Conservation (phyloP, 306 rosid genomes). For the Vigna hirtella region DNA sequence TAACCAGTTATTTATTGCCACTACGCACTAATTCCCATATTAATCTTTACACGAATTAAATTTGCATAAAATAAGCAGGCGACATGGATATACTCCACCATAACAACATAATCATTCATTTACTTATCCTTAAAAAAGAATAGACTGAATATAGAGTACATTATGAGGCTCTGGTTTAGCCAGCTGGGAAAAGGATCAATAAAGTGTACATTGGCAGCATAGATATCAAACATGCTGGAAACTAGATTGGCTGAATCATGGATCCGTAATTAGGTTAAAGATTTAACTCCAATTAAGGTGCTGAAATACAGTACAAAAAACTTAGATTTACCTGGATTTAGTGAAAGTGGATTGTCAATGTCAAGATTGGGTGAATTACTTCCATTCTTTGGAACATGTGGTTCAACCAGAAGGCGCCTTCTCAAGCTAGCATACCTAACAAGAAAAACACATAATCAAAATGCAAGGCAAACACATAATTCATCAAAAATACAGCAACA, state of each 20-base stretch:
- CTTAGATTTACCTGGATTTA: conserved; percentile 79
- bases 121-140: neutral
- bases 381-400: conserved; percentile 78
- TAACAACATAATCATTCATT: conserved; percentile 2
- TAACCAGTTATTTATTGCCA: neutral
- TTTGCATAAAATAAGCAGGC: conserved; percentile 25
- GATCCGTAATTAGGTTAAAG: conserved; percentile 13
- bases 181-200: conserved; percentile 21
- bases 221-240: conserved; percentile 25
- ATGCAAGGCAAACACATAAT: conserved; percentile 25
- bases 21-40: conserved; percentile 6
- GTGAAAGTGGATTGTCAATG: conserved; percentile 94
- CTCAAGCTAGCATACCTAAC: conserved; percentile 90
- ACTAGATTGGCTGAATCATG: conserved; percentile 20
- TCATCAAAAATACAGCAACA: conserved; percentile 15
- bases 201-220: conserved; percentile 8
- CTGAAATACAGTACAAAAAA: conserved; percentile 24
- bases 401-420: conserved; percentile 87
- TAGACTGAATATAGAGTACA: neutral
- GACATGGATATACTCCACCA: neutral
- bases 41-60: conserved; percentile 9
- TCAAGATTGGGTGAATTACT: conserved; percentile 65
- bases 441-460: conserved; percentile 17
- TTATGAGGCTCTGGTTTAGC: conserved; percentile 7
- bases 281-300: conserved; percentile 1